Evolutionary conservation across 192 early-diverging fungal genomes (phyloP), one percentile per base, ranked within the genome.

Genomic region (Backusella sp.): DNA sequence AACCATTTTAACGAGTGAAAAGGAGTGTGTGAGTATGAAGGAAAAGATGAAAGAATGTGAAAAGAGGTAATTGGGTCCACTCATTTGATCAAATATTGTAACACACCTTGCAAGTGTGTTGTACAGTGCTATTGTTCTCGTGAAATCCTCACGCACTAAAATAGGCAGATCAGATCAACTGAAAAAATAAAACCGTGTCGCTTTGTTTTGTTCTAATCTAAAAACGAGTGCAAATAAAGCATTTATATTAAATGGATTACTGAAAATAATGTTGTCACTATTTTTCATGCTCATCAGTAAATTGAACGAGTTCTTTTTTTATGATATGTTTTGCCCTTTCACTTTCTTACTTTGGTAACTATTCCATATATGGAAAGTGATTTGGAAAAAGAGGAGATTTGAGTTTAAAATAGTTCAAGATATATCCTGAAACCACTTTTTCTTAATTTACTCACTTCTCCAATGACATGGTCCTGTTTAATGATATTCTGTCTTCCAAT

Each of bases 31-130:
- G 56, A 62, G 56, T 28, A 28, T 62, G 56, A 28, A 28, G 21
- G 28, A 56, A 23, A 62, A 4, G 56, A 49, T 28, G 12, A 62
- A 62, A 26, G 56, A 62, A 28, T 62, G 56, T 62, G 56, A 62
- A 62, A 62, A 62, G 56, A 3, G 12, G 9, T 28, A 62, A 49
- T 62, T 62, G 2, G 8, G 23, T 23, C 4, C 56, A 62, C 56
- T 62, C 56, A 62, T 62, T 62, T 62, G 56, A 62, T 62, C 56
- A 62, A 62, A 26, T 62, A 28, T 62, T 28, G 56, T 62, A 62
- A 62, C 56, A 62, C 56, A 28, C 23, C 26, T 62, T 62, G 56
- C 26, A 62, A 39, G 28, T 62, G 23, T 62, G 56, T 62, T 62
- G 56, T 28, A 62, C 56, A 62, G 56, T 15, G 26, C 23, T 62